Evolutionary conservation across 2,329 filamentous ascomycete genomes (phyloP), one percentile per base, ranked within the genome.

Genomic region (Aspergillus fumigatiaffinis): DNA sequence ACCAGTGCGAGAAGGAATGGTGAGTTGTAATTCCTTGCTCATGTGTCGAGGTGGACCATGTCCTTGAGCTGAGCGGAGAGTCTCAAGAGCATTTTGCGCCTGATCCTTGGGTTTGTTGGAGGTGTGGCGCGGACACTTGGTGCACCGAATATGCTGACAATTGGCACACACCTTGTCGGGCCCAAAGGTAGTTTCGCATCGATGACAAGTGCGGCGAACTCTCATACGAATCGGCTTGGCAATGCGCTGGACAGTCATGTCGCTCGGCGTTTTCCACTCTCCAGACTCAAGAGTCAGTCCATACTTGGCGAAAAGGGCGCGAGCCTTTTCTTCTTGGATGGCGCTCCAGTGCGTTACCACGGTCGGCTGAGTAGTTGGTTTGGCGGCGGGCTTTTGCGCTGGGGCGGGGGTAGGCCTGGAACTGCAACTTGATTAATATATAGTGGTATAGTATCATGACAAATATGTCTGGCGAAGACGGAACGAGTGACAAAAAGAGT

Each of bases 91-190:
- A 14, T 58, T 68, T 59, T 76, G 83, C 59, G 84, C 83, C 62
- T 84, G 81, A 60, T 83, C 80, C 63, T 82, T 82, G 68, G 86
- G 81, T 63, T 84, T 85, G 76, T 87, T 86, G 53, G 83, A 79
- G 35, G 92, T 92, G 66, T 88, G 85, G 55, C 90, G 86, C 28
- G 86, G 84, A 72, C 92, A 97, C 68, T 89, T 86, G 69, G 85
- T 88, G 83, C 92, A 97, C 63, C 90, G 85, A 50, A 80, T 79
- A 76, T 97, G 92, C 65, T 89, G 82, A 77, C 92, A 97, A 63
- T 84, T 84, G 62, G 82, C 74, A 75, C 92, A 96, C 58, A 88
- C 80, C 76, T 88, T 91, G 66, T 87, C 84, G 21, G 83, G 74
- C 55, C 88, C 87, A 71, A 93, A 96, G 25, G 84, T 83, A 14